These are phyloP conservation scores for Gnomoniopsis sp. DNA, from an alignment of 2,329 filamentous ascomycete genomes.

Conservation along the genomic window DNA sequence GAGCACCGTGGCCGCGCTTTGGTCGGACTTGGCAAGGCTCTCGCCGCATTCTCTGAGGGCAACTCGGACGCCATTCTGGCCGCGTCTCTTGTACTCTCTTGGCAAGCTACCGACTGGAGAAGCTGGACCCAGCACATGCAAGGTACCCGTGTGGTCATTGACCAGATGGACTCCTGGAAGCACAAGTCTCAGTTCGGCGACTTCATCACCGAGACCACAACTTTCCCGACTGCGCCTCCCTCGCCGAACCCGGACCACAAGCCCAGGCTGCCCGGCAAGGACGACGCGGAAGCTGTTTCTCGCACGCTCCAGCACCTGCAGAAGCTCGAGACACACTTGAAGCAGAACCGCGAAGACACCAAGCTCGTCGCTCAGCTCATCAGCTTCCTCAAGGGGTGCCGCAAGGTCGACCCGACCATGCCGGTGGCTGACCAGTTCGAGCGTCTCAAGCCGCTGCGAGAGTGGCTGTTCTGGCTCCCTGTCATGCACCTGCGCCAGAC, in stretches of 20 bases:
- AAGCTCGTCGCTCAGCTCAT: constrained; percentile 67
- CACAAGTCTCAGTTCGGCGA: constrained; percentile 83
- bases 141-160: constrained; percentile 84
- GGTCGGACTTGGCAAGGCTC: constrained; percentile 83
- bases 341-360: constrained; percentile 66
- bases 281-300: constrained; percentile 67
- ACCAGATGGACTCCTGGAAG: constrained; percentile 89
- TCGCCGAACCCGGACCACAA: constrained; percentile 61
- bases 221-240: constrained; percentile 63
- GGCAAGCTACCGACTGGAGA: constrained; percentile 95
- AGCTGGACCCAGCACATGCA: constrained; percentile 92
- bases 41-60: constrained; percentile 76
- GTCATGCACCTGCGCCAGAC: constrained; percentile 77
- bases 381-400: constrained; percentile 68
- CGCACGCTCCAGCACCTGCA: constrained; percentile 64
- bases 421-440: constrained; percentile 84
- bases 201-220: constrained; percentile 77
- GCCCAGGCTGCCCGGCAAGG: constrained; percentile 61
- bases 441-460: constrained; percentile 79
- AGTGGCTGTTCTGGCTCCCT: constrained; percentile 96
- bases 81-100: constrained; percentile 86
- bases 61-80: constrained; percentile 91
- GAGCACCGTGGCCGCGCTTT: constrained; percentile 84
- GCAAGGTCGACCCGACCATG: constrained; percentile 65
- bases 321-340: constrained; percentile 65